Evolutionary conservation across 441 rosid species (phyloP), one percentile per base, ranked within the genome.

Genomic region (Populus hybrid): DNA sequence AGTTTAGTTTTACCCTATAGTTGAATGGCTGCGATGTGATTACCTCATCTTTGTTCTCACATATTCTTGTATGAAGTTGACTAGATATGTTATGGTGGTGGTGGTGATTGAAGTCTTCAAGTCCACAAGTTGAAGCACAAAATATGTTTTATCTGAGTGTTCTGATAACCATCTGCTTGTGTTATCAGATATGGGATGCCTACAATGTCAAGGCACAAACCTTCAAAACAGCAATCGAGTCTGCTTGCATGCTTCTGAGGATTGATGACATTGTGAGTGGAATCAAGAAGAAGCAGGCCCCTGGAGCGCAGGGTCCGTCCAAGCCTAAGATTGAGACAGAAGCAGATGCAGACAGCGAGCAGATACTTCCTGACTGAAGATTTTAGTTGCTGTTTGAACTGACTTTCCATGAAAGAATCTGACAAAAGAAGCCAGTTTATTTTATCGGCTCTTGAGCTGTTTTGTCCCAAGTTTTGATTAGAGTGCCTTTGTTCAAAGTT

Each of bases 221-320:
- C 38, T 95, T 93, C 80, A 95, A 95, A 82, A 93, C 99, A 34
- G 95, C 99, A 8, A 93, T 95, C 16, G 99, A 95, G 84, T 90
- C 97, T 0, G 94, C 98, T 10, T 93, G 92, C 83, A 92, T 95
- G 99, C 97, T 95, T 73, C 83, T 95, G 34, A 83, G 99, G 83
- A 95, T 93, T 35, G 97, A 95, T 61, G 98, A 95, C 88, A 95
- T 93, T 75, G 98, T 95, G 21, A 95, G 99, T 76, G 99, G 99
- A 69, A 92, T 93, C 78, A 93, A 95, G 95, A 95, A 93, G 91
- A 88, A 89, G 86, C 91, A 88, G 82, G 91, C 93, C 74, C 90
- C 99, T 11, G 98, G 95, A 70, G 79, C 94, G 65, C 82, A 78
- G 68, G 78, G 75, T 54, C 89, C 91, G 18, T 80, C 89, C n/a